phyloP scores from a whole-genome alignment of 495 filamentous ascomycete genomes.

The Xylaria scruposa region DNA sequence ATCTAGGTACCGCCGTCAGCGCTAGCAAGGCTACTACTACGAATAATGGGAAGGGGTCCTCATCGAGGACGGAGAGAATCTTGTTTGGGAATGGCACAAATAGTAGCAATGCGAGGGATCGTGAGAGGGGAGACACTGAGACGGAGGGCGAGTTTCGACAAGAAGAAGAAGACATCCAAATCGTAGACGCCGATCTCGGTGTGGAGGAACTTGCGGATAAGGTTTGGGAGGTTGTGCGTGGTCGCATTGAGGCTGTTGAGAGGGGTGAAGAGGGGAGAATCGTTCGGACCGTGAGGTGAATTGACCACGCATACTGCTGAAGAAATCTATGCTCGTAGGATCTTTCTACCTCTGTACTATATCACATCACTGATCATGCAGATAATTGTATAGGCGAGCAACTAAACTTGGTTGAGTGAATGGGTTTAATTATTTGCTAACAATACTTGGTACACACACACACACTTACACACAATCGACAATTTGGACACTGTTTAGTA shows the following conservation, averaged over 20 bases:
- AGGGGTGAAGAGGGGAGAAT: constrained; percentile 53
- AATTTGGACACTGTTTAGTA: background rate
- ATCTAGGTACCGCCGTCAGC: constrained; percentile 42
- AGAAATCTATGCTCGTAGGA: background rate
- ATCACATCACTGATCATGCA: background rate
- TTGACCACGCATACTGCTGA: background rate
- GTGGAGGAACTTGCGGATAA: constrained; percentile 59
- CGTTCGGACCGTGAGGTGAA: constrained; percentile 49
- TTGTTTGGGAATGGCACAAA: constrained; percentile 27
- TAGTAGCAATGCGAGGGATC: constrained; percentile 25
- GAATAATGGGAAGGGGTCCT: constrained; percentile 9
- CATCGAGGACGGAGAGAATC: constrained; percentile 21
- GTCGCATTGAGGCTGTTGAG: constrained; percentile 53
- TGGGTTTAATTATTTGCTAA: background rate
- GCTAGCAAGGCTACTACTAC: constrained; percentile 5
- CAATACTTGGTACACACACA: too few species aligned
- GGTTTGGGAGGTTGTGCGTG: constrained; percentile 56
- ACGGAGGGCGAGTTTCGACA: constrained; percentile 52
- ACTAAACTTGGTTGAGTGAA: background rate
- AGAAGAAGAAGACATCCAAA: constrained; percentile 61
- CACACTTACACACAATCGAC: too few species aligned
- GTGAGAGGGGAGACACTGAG: constrained; percentile 24
- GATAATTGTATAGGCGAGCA: background rate
- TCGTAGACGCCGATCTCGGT: constrained; percentile 58
- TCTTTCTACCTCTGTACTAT: too few species aligned